Evolutionary conservation across 129 eudicot genomes (phyloP).

Genomic region (Glebionis coronaria): DNA sequence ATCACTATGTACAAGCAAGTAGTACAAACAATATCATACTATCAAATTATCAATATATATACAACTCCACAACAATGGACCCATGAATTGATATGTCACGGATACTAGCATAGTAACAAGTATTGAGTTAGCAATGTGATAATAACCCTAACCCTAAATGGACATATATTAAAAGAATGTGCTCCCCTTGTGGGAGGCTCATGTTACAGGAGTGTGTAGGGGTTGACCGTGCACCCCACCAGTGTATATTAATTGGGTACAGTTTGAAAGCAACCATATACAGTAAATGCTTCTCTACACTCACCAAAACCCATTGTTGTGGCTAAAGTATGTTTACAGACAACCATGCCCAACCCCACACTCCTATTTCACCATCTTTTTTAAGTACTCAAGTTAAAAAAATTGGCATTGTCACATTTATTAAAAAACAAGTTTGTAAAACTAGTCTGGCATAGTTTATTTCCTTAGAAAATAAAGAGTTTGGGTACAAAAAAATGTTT

Average conservation of each 20-base stretch:
- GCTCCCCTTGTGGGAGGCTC: slow-evolving; percentile 40
- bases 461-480: neutral
- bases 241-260: slow-evolving; percentile 40
- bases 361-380: too few relatives aligned
- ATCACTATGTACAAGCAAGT: slow-evolving; percentile 16
- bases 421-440: slow-evolving; percentile 12
- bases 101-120: slow-evolving; percentile 15
- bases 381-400: neutral
- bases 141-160: slow-evolving; percentile 39
- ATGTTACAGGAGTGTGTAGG: slow-evolving; percentile 37
- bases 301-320: slow-evolving; percentile 29
- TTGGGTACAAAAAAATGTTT: neutral
- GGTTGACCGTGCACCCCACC: slow-evolving; percentile 58
- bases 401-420: slow-evolving; percentile 16
- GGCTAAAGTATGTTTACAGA: slow-evolving; percentile 27
- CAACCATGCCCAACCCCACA: slow-evolving; percentile 1
- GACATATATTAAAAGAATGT: slow-evolving; percentile 37
- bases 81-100: slow-evolving; percentile 27
- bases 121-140: slow-evolving; percentile 18
- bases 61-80: slow-evolving; percentile 23
- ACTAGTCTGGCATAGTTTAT: slow-evolving; percentile 12
- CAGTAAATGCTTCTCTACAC: slow-evolving; percentile 37
- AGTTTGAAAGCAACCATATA: slow-evolving; percentile 39
- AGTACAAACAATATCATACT: neutral
- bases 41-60: neutral